Conservation (phyloP, 768 basidiomycete species). For the Chlorophyllum brunneum region DNA sequence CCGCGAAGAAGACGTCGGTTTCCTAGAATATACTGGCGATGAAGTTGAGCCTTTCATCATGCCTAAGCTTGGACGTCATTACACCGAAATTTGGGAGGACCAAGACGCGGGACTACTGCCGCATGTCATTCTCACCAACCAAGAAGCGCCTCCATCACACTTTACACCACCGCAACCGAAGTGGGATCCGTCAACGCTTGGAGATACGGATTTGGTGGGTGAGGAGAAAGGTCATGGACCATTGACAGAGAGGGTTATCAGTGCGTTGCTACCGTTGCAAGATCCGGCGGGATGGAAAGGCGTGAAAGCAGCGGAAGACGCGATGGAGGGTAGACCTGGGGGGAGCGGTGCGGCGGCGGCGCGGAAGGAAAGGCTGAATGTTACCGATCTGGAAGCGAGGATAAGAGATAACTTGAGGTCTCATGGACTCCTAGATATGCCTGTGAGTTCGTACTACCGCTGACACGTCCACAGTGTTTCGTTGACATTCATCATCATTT, state of each 20-base stretch:
- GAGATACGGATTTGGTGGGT: conserved; percentile 61
- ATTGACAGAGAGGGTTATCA: conserved; percentile 80
- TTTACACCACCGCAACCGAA: conserved; percentile 56
- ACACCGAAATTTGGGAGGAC: conserved; percentile 91
- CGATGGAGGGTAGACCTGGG: conserved; percentile 79
- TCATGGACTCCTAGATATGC: conserved; percentile 64
- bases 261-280: conserved; percentile 68
- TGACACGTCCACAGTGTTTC: too few relatives aligned
- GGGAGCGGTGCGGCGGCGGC: conserved; percentile 78
- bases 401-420: conserved; percentile 74
- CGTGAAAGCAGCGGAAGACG: conserved; percentile 80
- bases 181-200: conserved; percentile 82
- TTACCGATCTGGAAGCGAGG: conserved; percentile 73
- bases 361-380: conserved; percentile 70
- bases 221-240: conserved; percentile 86
- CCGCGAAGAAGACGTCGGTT: conserved; percentile 94
- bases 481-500: too few relatives aligned
- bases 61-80: conserved; percentile 85
- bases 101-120: conserved; percentile 60
- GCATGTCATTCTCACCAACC: conserved; percentile 23
- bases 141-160: conserved; percentile 32
- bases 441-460: conserved; percentile 70
- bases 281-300: conserved; percentile 66
- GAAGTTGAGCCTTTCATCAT: conserved; percentile 85
- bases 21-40: conserved; percentile 87